A percentile compares a stretch with the other conserved stretches of the same genome.
These are phyloP conservation scores for Pascua guehoae DNA, from an alignment of 1,284 basidiomycete species.

Conservation along the genomic window DNA sequence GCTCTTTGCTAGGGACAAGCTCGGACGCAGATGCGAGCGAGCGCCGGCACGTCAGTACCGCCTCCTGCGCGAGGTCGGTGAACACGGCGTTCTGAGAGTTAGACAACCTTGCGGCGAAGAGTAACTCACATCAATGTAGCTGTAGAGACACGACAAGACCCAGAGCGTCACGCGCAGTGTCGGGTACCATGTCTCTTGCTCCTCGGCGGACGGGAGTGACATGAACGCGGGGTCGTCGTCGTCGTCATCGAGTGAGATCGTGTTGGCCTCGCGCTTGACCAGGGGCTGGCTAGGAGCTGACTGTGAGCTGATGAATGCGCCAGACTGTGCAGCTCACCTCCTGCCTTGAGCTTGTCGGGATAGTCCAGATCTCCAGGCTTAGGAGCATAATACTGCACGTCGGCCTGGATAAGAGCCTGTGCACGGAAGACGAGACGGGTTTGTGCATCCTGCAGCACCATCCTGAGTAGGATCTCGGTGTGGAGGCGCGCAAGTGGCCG, in stretches of 20 bases:
- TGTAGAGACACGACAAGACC: constrained; percentile 80
- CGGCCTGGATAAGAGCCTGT: constrained; percentile 79
- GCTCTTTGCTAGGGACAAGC: constrained; percentile 57
- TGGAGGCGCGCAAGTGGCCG: constrained; percentile 58
- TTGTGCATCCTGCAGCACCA: constrained; percentile 90
- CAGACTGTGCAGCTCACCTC: constrained; percentile 12
- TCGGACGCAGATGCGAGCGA: constrained; percentile 70
- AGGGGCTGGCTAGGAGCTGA: constrained; percentile 10
- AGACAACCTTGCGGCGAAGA: no score
- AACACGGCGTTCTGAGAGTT: constrained; percentile 73
- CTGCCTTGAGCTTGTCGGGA: constrained; percentile 60
- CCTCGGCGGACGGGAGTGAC: constrained; percentile 65
- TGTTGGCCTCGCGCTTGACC: constrained; percentile 11
- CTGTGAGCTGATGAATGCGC: no score
- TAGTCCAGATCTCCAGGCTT: constrained; percentile 71
- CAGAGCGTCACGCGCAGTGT: constrained; percentile 77
- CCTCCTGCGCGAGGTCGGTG: constrained; percentile 88
- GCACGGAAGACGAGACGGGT: constrained; percentile 90
- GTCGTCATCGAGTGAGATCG: constrained; percentile 39
- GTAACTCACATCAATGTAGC: constrained; percentile 77
- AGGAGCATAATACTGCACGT: constrained; percentile 75
- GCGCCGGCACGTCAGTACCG: constrained; percentile 71
- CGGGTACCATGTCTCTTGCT: constrained; percentile 83
- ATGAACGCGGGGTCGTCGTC: constrained; percentile 58
- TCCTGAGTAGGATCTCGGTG: constrained; percentile 70